Conservation (phyloP, 129 eudicot genomes). For the Centella asiatica region DNA sequence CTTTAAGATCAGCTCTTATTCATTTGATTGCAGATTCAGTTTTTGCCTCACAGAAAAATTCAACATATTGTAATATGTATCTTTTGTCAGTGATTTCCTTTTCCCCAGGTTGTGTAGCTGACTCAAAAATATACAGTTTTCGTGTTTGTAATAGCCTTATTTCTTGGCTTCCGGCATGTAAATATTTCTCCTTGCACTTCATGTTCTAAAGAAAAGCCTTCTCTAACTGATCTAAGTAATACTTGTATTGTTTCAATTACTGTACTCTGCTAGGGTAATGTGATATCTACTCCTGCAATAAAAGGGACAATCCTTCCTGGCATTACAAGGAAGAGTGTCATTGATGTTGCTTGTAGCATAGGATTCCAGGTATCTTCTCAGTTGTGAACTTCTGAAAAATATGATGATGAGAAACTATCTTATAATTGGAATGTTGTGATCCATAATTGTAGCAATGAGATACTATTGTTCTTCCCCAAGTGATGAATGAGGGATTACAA, state of each 20-base stretch:
- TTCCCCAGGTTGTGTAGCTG: neutral
- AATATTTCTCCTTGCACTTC: conserved; percentile 3
- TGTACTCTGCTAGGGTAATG: conserved; percentile 49
- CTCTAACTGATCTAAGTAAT: neutral
- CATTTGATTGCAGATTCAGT: too few species aligned
- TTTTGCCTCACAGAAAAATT: too few species aligned
- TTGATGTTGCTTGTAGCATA: conserved; percentile 68
- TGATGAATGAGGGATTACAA: too few species aligned
- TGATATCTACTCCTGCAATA: conserved; percentile 72
- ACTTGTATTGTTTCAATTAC: conserved; percentile 9
- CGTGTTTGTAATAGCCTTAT: neutral
- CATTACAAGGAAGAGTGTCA: conserved; percentile 87
- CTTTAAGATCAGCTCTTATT: too few species aligned
- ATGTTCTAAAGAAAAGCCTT: neutral
- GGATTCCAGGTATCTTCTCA: conserved; percentile 58
- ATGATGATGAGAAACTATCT: neutral
- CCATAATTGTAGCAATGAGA: too few species aligned
- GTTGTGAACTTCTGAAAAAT: neutral
- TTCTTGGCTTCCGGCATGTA: neutral
- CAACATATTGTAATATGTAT: too few species aligned
- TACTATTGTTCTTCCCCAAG: too few species aligned
- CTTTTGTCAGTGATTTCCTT: neutral
- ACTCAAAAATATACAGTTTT: too few species aligned
- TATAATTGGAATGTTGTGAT: neutral
- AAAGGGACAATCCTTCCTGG: conserved; percentile 98